phyloP scores from a whole-genome alignment of 2,329 filamentous ascomycete genomes.

The Talaromyces atroroseus region DNA sequence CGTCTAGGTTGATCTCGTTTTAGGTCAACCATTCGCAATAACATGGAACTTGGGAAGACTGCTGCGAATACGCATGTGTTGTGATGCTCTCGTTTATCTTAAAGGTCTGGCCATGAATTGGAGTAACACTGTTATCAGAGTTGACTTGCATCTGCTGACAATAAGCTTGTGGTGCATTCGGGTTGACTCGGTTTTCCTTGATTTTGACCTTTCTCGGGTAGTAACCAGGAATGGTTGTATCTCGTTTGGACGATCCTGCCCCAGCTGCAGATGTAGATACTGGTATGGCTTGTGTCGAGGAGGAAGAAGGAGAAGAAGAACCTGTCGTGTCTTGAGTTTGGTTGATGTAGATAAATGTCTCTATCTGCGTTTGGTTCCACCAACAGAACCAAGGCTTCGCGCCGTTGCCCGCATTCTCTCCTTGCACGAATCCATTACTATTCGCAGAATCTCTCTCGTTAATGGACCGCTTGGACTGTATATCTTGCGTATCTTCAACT shows the following conservation, averaged over 20 bases:
- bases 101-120: conserved; percentile 24
- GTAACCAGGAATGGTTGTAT: conserved; percentile 12
- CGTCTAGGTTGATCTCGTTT: neutral
- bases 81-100: conserved; percentile 28
- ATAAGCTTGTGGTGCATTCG: conserved; percentile 46
- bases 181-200: conserved; percentile 54
- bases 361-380: conserved; percentile 63
- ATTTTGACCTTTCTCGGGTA: conserved; percentile 60
- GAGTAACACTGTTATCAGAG: conserved; percentile 42
- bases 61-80: conserved; percentile 17
- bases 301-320: conserved; percentile 5
- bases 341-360: conserved; percentile 62
- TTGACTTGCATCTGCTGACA: conserved; percentile 61
- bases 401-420: conserved; percentile 29
- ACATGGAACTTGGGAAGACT: neutral
- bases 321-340: conserved; percentile 39
- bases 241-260: conserved; percentile 10
- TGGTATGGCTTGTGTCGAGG: conserved; percentile 2
- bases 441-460: conserved; percentile 11
- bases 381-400: conserved; percentile 65
- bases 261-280: conserved; percentile 15
- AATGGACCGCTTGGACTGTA: conserved; percentile 24
- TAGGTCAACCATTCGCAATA: conserved; percentile 14
- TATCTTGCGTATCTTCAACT: conserved; percentile 30
- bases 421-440: neutral